Evolutionary conservation across 164 flowering plant species (phyloP), one percentile per base, ranked within the genome.

Genomic region (Liriodendron chinense): DNA sequence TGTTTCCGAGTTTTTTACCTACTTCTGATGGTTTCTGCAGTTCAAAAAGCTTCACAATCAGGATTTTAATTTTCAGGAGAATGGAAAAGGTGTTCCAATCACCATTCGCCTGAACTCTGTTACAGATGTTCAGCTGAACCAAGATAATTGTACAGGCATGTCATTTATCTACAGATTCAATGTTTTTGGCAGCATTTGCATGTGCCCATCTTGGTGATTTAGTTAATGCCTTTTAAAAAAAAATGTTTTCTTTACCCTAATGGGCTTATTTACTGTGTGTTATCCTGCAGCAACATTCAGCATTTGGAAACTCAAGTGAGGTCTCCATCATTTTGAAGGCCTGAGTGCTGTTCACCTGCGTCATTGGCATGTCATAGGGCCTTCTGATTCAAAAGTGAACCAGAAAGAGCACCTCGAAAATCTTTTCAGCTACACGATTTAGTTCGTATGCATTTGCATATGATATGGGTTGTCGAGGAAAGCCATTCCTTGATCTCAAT

Each of bases 401-500:
- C 65, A 63, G 70, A 47, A 18, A 72, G 69, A 71, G 68, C 18
- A 49, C 20, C 70, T 7, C 73, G 47, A 71, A 16, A 23, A 66
- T 48, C 49, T 71, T 22, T 70, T 82, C 77, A 81, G 78, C 74
- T 68, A 63, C 71, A 75, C 9, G 47, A 48, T 78, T 65, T 81
- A 69, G 79, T 80, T 84, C 90, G 75, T 87, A 91, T 90, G 92
- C 85, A 75, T 85, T 76, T 91, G 75, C 80, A 70, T 84, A 83
- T 78, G 89, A 88, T 78, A 96, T 94, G 98, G 96, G 92, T 65
- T 87, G 89, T 81, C 89, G 89, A 80, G 94, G 97, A 86, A 89
- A 84, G 84, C 88, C 82, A 76, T 75, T 90, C 68, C 89, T 96
- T 88, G 99, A 96, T 87, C 86, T 96, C 77, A 96, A 96, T 85